Percentiles rank a stretch among this genome's conserved stretches.
These are phyloP conservation scores for Nakaseomyces glabratus DNA, from an alignment of 1,139 yeast species.

Conservation along the genomic window DNA sequence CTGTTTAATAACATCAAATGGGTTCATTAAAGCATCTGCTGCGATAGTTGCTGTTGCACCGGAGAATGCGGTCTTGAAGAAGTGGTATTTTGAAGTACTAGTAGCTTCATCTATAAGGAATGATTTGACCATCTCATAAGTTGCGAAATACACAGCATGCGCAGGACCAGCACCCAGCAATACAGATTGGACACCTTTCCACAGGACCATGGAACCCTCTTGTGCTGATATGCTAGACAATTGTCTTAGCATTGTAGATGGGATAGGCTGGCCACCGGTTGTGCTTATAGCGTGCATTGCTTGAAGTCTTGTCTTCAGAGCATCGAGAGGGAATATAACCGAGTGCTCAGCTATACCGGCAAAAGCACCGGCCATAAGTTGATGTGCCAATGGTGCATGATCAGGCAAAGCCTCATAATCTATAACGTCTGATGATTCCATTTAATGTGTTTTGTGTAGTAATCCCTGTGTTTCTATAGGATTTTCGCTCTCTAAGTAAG, in stretches of 20 bases:
- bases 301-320: slow-evolving; percentile 93
- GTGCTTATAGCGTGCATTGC: slow-evolving; percentile 33
- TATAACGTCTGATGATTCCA: neutral
- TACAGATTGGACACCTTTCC: slow-evolving; percentile 93
- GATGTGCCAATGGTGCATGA: slow-evolving; percentile 73
- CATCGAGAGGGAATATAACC: slow-evolving; percentile 93
- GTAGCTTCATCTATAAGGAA: slow-evolving; percentile 22
- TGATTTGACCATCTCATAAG: slow-evolving; percentile 72
- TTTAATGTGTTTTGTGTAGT: too few species aligned
- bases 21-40: slow-evolving; percentile 94
- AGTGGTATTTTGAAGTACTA: slow-evolving; percentile 34
- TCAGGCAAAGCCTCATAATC: slow-evolving; percentile 91
- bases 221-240: slow-evolving; percentile 67
- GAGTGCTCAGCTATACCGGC: slow-evolving; percentile 99
- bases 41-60: slow-evolving; percentile 90
- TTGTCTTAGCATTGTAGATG: slow-evolving; percentile 41
- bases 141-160: slow-evolving; percentile 91
- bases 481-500: too few species aligned
- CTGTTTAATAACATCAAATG: slow-evolving; percentile 91
- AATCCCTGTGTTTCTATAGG: too few species aligned
- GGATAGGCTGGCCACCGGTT: slow-evolving; percentile 26
- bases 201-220: slow-evolving; percentile 81
- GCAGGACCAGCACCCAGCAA: slow-evolving; percentile 98
- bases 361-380: slow-evolving; percentile 85
- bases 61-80: slow-evolving; percentile 75